A percentile compares a stretch with the other conserved stretches of the same genome.
phyloP scores from a whole-genome alignment of 352 stramenopile genomes.

The Ophiocytium majus region DNA sequence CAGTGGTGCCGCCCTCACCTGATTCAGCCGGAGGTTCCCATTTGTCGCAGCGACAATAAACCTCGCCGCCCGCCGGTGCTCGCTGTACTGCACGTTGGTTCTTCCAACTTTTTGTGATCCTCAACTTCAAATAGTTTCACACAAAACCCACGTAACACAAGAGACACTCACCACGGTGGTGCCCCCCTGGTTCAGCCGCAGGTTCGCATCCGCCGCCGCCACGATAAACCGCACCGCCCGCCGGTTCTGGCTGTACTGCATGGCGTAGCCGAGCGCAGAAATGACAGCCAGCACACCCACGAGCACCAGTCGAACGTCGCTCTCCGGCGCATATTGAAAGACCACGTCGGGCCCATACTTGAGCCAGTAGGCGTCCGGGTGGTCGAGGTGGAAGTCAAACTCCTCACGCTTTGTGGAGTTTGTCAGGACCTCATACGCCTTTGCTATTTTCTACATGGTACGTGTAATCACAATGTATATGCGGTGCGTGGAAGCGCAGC shows the following conservation, averaged over 20 bases:
- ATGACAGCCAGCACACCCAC: constrained; percentile 36
- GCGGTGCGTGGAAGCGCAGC: no score
- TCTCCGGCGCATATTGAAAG: constrained; percentile 36
- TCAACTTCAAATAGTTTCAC: background rate
- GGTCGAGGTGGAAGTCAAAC: constrained; percentile 54
- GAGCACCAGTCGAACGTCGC: constrained; percentile 41
- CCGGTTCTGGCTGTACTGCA: constrained; percentile 45
- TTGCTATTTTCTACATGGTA: constrained; percentile 53
- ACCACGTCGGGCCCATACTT: constrained; percentile 52
- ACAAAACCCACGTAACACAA: background rate
- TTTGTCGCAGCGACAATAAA: background rate
- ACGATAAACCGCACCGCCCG: constrained; percentile 35
- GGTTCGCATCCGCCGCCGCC: constrained; percentile 44
- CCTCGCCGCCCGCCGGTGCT: background rate
- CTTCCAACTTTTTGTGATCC: background rate
- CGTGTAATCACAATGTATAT: no score
- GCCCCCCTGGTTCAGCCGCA: constrained; percentile 38
- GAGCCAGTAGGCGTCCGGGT: constrained; percentile 53
- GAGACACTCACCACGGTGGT: constrained; percentile 37
- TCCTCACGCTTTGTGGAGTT: constrained; percentile 45
- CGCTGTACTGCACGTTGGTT: background rate
- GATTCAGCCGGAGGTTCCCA: background rate
- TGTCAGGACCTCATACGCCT: constrained; percentile 49
- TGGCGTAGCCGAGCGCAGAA: constrained; percentile 28
- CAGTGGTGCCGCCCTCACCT: no score